These are phyloP conservation scores for Trichoderma sp. DNA, from an alignment of 2,329 filamentous ascomycete species.

Conservation along the genomic window DNA sequence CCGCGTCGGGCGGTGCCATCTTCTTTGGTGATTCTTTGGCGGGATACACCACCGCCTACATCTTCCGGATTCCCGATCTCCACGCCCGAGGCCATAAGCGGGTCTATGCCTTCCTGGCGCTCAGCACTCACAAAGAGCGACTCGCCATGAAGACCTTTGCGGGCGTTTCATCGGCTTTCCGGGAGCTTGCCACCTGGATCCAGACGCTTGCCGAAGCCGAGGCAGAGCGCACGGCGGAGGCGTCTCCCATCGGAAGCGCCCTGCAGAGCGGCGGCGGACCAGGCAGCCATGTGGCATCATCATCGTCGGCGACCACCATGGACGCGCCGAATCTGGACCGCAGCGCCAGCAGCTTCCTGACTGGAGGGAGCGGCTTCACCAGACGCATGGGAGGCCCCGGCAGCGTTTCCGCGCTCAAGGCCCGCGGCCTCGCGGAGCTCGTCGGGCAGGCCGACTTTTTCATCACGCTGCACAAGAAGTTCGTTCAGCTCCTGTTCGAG, in stretches of 20 bases:
- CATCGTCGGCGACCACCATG: constrained; percentile 35
- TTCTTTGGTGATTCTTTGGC: constrained; percentile 68
- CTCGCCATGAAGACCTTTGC: constrained; percentile 67
- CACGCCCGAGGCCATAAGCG: constrained; percentile 68
- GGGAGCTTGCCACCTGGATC: constrained; percentile 67
- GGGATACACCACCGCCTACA: constrained; percentile 70
- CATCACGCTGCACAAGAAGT: constrained; percentile 65
- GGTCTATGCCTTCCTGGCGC: constrained; percentile 68
- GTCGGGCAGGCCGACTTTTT: constrained; percentile 70
- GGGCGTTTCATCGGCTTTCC: constrained; percentile 63
- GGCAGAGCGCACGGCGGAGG: constrained; percentile 58
- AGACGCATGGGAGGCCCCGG: constrained; percentile 61
- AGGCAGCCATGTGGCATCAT: constrained; percentile 29
- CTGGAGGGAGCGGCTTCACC: constrained; percentile 58
- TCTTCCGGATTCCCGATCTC: constrained; percentile 69
- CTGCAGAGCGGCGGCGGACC: constrained; percentile 40
- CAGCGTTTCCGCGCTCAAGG: constrained; percentile 57
- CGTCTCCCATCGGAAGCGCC: constrained; percentile 44
- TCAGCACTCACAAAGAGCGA: constrained; percentile 66
- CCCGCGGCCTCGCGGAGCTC: constrained; percentile 65
- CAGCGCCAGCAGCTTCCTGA: constrained; percentile 58
- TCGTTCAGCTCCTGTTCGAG: constrained; percentile 65
- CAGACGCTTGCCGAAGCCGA: constrained; percentile 65
- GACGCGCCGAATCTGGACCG: constrained; percentile 43
- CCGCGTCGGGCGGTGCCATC: constrained; percentile 65